These are phyloP conservation scores for Cyclotella choctawhatcheeana DNA, from an alignment of 108 stramenopile species.

Conservation along the genomic window DNA sequence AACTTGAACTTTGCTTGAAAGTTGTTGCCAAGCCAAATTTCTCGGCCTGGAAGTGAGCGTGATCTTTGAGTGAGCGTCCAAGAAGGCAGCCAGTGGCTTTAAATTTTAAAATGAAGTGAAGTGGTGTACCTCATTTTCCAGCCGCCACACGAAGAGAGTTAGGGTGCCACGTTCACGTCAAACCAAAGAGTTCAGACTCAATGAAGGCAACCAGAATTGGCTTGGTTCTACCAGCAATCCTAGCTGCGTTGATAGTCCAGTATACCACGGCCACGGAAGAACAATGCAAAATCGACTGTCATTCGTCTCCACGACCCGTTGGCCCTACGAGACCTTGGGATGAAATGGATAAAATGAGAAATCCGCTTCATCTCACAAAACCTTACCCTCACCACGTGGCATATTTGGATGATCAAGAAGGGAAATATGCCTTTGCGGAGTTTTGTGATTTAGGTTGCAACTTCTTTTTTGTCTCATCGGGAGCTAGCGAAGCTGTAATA, in stretches of 20 bases:
- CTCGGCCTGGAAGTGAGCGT: no score
- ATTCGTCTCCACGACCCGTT: constrained; percentile 21
- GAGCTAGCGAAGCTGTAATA: background rate
- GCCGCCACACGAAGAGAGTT: no score
- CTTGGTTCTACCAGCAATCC: no score
- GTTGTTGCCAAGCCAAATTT: no score
- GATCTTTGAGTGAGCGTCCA: no score
- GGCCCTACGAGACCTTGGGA: constrained; percentile 39
- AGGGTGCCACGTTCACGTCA: no score
- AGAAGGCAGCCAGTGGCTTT: no score
- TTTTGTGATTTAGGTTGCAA: constrained; percentile 38
- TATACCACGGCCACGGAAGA: constrained; percentile 47
- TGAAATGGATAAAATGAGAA: constrained; percentile 9
- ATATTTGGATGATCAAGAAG: constrained; percentile 10
- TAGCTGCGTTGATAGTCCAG: background rate
- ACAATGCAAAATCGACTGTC: constrained; percentile 27
- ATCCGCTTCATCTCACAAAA: constrained; percentile 27
- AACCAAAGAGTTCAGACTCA: no score
- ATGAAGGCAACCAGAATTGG: no score
- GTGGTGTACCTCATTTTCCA: no score
- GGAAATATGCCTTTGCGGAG: constrained; percentile 5
- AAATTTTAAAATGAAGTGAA: no score
- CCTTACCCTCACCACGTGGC: constrained; percentile 35
- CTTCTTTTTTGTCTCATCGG: constrained; percentile 27
- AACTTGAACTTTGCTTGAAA: no score